Conservation (phyloP, 495 filamentous ascomycete species). For the Rhizodiscina lignyota region DNA sequence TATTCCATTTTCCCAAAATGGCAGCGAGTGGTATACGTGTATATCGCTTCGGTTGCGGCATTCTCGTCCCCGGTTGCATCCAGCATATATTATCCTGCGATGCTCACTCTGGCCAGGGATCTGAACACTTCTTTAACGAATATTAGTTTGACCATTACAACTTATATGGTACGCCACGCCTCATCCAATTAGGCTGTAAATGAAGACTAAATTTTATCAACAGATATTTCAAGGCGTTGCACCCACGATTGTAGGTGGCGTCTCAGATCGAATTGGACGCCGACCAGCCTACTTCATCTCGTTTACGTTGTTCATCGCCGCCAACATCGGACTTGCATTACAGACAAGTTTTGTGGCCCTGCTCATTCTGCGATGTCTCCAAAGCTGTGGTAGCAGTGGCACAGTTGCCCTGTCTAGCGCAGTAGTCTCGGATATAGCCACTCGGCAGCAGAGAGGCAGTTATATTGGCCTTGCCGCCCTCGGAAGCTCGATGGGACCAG, state of each 20-base stretch:
- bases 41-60: background rate
- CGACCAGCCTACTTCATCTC: slow-evolving; percentile 28
- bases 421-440: slow-evolving; percentile 26
- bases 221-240: slow-evolving; percentile 34
- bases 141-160: too few relatives aligned
- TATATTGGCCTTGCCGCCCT: slow-evolving; percentile 24
- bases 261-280: slow-evolving; percentile 31
- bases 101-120: background rate
- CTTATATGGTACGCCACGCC: too few relatives aligned
- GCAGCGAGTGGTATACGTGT: too few relatives aligned
- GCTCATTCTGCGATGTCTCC: slow-evolving; percentile 31
- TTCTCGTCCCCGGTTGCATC: background rate
- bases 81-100: background rate
- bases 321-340: slow-evolving; percentile 31
- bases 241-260: slow-evolving; percentile 28
- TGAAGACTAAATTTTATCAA: too few relatives aligned
- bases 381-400: slow-evolving; percentile 30
- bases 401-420: slow-evolving; percentile 25
- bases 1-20: too few relatives aligned
- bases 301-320: slow-evolving; percentile 28
- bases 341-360: slow-evolving; percentile 28
- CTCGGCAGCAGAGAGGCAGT: slow-evolving; percentile 27
- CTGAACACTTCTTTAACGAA: too few relatives aligned
- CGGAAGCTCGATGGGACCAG: background rate
- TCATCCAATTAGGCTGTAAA: too few relatives aligned